These are phyloP conservation scores for Guyanaporus albipodus DNA, from an alignment of 768 basidiomycete genomes.

Conservation along the genomic window DNA sequence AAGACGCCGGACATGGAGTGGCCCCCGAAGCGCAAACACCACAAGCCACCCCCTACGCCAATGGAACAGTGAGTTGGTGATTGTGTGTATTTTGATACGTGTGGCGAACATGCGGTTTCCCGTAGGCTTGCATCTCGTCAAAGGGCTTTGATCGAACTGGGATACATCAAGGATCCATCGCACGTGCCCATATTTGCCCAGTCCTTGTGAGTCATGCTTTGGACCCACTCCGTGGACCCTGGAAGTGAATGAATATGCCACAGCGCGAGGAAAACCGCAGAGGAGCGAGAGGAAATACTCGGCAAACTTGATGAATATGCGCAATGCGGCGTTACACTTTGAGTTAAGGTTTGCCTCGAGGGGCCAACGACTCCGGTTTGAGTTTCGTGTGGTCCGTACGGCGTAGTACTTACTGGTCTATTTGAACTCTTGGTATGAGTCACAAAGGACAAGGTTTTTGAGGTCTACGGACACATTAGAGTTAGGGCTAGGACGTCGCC, in stretches of 20 bases:
- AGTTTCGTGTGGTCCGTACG: too few relatives aligned
- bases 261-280: constrained; percentile 39
- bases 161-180: constrained; percentile 49
- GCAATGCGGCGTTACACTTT: constrained; percentile 7
- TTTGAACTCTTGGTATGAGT: too few relatives aligned
- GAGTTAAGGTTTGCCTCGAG: background rate
- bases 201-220: constrained; percentile 50
- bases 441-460: too few relatives aligned
- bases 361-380: background rate
- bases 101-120: background rate
- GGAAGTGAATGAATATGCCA: constrained; percentile 3
- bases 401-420: too few relatives aligned
- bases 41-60: constrained; percentile 43
- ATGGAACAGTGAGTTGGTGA: constrained; percentile 45
- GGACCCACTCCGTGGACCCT: background rate
- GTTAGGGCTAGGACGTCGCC: too few relatives aligned
- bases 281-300: constrained; percentile 42
- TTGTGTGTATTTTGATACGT: background rate
- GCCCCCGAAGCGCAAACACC: constrained; percentile 64
- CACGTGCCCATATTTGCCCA: constrained; percentile 58
- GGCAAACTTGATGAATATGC: constrained; percentile 38
- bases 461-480: too few relatives aligned
- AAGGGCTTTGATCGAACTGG: constrained; percentile 58
- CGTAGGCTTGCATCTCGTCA: constrained; percentile 51
- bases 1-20: constrained; percentile 44